Evolutionary conservation across 1,139 yeast species (phyloP).

Genomic region (Casaregolazyma suthepensis): DNA sequence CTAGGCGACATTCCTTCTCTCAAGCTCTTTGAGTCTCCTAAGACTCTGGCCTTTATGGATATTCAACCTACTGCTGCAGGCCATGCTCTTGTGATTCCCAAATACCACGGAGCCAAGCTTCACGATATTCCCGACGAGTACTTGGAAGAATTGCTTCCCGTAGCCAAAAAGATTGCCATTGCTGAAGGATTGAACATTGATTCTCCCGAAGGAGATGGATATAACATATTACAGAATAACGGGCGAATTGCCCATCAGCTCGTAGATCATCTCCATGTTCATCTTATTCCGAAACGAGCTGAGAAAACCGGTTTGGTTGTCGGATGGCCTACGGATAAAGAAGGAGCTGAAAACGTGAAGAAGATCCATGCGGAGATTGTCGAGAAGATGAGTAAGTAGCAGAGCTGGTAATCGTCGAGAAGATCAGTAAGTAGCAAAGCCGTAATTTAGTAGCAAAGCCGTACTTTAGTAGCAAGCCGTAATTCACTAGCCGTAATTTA

Average conservation of each 20-base stretch:
- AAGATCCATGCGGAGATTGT: constrained; percentile 57
- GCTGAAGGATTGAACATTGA: constrained; percentile 57
- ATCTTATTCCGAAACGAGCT: constrained; percentile 82
- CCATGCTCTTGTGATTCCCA: constrained; percentile 84
- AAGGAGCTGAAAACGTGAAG: constrained; percentile 58
- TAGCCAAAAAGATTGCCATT: constrained; percentile 75
- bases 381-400: constrained; percentile 36
- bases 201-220: constrained; percentile 68
- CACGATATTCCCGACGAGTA: constrained; percentile 91
- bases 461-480: too few relatives aligned
- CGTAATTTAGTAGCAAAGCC: too few relatives aligned
- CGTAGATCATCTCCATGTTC: constrained; percentile 95
- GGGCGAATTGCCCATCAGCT: constrained; percentile 91
- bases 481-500: too few relatives aligned
- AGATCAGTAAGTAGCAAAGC: too few relatives aligned
- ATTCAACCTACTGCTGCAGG: constrained; percentile 88
- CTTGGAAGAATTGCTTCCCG: constrained; percentile 75
- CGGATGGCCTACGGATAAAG: constrained; percentile 84
- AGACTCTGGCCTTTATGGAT: constrained; percentile 78
- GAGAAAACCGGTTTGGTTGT: constrained; percentile 66
- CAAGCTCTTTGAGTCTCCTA: constrained; percentile 77
- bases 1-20: constrained; percentile 83
- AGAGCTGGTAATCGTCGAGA: too few relatives aligned
- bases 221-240: constrained; percentile 85
- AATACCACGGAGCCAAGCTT: constrained; percentile 83